Evolutionary conservation across 129 eudicot genomes (phyloP).

Genomic region (Artemisia argyi): DNA sequence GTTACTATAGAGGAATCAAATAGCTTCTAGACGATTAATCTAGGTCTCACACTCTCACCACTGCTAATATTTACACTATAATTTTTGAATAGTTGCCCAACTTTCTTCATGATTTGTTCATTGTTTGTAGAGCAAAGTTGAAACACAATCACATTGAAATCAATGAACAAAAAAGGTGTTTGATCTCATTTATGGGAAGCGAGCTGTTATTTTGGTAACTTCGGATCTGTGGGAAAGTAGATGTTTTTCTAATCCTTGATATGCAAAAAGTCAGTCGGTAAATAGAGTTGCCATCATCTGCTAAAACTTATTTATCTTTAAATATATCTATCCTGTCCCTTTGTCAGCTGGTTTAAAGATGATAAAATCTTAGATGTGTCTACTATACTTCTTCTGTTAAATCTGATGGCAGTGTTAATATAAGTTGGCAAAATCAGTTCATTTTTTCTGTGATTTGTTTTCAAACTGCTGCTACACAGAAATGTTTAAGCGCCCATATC

Average conservation of each 20-base stretch:
- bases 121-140: background rate
- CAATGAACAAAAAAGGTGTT: background rate
- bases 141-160: background rate
- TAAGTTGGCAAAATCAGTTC: too few species aligned
- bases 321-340: background rate
- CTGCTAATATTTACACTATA: background rate
- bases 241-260: too few species aligned
- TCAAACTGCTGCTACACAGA: background rate
- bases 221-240: background rate
- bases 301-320: background rate
- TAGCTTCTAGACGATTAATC: background rate
- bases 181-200: background rate
- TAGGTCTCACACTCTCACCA: background rate
- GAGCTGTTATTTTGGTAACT: background rate
- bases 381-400: background rate
- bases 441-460: too few species aligned
- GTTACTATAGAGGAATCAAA: background rate
- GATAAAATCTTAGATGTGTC: slow-evolving; percentile 2
- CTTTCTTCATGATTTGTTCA: background rate
- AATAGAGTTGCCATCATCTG: too few species aligned
- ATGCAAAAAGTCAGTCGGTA: too few species aligned
- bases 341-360: background rate
- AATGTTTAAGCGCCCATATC: background rate
- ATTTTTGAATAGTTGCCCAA: background rate
- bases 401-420: too few species aligned